These are phyloP conservation scores for Cardiosporidium cionae DNA, from an alignment of 169 alveolate genomes.

Conservation along the genomic window DNA sequence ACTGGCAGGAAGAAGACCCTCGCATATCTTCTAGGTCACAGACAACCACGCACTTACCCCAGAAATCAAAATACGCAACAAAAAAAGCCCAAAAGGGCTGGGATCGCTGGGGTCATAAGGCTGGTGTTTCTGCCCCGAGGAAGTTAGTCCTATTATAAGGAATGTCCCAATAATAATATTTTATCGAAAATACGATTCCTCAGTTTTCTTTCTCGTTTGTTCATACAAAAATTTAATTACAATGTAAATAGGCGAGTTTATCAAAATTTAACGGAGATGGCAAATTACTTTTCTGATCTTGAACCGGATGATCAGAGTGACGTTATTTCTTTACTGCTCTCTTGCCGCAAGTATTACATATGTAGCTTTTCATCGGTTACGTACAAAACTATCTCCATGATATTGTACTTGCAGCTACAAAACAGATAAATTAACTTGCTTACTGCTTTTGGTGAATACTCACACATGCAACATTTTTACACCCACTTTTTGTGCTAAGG, in stretches of 20 bases:
- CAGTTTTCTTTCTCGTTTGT: not conserved
- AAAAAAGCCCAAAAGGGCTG: not conserved
- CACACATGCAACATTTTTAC: no score
- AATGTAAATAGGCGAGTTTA: slow-evolving; percentile 48
- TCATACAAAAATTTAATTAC: no score
- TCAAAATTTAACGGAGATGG: slow-evolving; percentile 47
- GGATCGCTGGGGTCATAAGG: not conserved
- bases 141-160: not conserved
- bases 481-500: slow-evolving; percentile 17
- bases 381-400: not conserved
- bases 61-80: not conserved
- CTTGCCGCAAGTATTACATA: slow-evolving; percentile 38
- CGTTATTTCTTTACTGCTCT: slow-evolving; percentile 36
- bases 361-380: not conserved
- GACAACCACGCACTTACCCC: not conserved
- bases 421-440: no score
- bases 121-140: not conserved
- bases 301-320: slow-evolving; percentile 51
- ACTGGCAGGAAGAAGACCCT: not conserved
- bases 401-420: not conserved
- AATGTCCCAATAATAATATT: not conserved
- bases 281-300: slow-evolving; percentile 40
- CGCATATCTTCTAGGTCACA: not conserved
- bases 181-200: not conserved
- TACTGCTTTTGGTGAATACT: no score